Percentiles rank a stretch among this genome's conserved stretches.
phyloP scores from a whole-genome alignment of 192 early-diverging fungal species.

The Gaertneriomyces semiglobifer region DNA sequence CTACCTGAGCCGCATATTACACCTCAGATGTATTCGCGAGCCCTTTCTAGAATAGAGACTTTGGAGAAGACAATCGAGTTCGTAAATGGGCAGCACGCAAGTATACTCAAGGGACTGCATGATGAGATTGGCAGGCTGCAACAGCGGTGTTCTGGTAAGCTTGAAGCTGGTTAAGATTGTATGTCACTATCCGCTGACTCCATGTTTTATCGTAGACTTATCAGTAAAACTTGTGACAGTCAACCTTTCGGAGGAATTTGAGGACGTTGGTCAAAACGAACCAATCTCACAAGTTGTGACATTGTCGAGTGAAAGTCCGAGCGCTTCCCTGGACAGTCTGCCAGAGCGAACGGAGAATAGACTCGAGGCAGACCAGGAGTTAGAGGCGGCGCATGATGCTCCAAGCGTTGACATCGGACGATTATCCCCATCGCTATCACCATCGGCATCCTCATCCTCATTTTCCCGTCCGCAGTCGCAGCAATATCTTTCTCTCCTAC shows the following conservation, averaged over 20 bases:
- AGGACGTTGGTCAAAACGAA: too few species aligned
- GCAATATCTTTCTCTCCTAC: conserved; percentile 33
- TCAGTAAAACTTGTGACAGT: conserved; percentile 6
- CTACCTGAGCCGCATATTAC: neutral
- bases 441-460: too few species aligned
- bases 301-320: too few species aligned
- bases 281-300: too few species aligned
- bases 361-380: neutral
- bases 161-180: conserved; percentile 2
- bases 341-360: too few species aligned
- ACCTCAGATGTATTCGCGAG: conserved; percentile 5
- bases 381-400: neutral
- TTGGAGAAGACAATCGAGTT: conserved; percentile 48
- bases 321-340: too few species aligned
- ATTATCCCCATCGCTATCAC: too few species aligned
- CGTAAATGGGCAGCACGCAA: conserved; percentile 42
- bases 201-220: neutral
- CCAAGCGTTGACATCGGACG: too few species aligned
- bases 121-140: conserved; percentile 44
- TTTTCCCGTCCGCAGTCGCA: too few species aligned
- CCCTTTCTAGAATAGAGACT: conserved; percentile 25
- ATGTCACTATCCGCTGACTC: neutral
- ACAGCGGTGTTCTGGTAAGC: conserved; percentile 42
- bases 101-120: conserved; percentile 41
- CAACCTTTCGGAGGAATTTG: too few species aligned